Conservation (phyloP, 768 basidiomycete species). For the Lentinus brumalis region DNA sequence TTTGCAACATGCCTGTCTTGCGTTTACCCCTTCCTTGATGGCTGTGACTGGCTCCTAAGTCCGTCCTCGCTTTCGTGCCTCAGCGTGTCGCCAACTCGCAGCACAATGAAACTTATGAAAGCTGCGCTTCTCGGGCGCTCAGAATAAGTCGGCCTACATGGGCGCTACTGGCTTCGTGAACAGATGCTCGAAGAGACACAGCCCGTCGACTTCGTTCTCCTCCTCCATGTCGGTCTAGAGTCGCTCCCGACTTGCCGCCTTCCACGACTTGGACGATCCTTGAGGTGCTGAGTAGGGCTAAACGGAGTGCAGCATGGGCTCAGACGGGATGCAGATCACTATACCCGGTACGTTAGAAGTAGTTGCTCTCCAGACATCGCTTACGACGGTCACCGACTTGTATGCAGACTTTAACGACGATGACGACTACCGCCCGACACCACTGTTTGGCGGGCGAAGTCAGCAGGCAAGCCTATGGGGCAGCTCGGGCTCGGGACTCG, state of each 20-base stretch:
- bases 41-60: neutral
- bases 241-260: neutral
- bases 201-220: too few relatives aligned
- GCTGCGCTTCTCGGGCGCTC: too few relatives aligned
- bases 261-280: neutral
- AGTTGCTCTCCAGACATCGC: neutral
- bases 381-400: neutral
- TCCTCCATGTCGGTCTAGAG: too few relatives aligned
- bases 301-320: conserved; percentile 24
- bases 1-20: neutral
- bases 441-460: conserved; percentile 71
- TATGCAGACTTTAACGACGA: conserved; percentile 77
- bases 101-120: too few relatives aligned
- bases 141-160: too few relatives aligned
- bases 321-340: conserved; percentile 48
- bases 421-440: conserved; percentile 60
- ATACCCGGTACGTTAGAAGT: conserved; percentile 41
- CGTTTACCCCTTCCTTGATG: neutral
- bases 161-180: too few relatives aligned
- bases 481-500: conserved; percentile 47
- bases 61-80: too few relatives aligned
- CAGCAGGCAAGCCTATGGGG: conserved; percentile 38
- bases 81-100: too few relatives aligned
- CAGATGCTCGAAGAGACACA: too few relatives aligned
- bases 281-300: neutral